Conservation (phyloP, 108 stramenopile species). For the Skeletonema menzelii region DNA sequence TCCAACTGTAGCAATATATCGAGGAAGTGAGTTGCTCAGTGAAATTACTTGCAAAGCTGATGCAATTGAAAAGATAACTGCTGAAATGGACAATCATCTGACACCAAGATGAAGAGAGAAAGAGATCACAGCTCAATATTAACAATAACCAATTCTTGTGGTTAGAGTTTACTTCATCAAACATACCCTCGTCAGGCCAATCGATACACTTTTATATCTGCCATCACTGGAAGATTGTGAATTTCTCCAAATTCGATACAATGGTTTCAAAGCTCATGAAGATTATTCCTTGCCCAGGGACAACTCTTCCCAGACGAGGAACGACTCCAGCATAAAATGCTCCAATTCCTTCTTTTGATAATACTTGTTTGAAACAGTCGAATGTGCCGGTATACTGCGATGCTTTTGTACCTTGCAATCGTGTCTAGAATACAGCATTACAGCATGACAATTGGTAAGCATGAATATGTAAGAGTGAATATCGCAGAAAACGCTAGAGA, state of each 20-base stretch:
- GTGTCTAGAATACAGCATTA: slow-evolving; percentile 70
- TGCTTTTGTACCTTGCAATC: slow-evolving; percentile 96
- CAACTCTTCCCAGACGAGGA: slow-evolving; percentile 91
- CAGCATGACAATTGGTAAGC: neutral
- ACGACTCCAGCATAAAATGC: slow-evolving; percentile 95
- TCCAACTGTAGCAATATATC: slow-evolving; percentile 58
- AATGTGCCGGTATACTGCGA: slow-evolving; percentile 81
- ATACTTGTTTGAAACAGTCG: slow-evolving; percentile 93
- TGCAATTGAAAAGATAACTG: slow-evolving; percentile 33
- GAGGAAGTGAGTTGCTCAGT: slow-evolving; percentile 17
- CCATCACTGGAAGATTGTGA: slow-evolving; percentile 54
- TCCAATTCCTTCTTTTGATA: slow-evolving; percentile 80
- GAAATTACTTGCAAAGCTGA: slow-evolving; percentile 34
- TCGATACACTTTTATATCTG: neutral
- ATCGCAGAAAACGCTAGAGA: neutral
- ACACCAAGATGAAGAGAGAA: neutral
- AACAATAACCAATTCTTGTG: neutral
- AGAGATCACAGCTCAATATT: no score
- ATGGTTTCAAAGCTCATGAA: slow-evolving; percentile 97
- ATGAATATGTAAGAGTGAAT: neutral
- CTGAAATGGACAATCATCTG: slow-evolving; percentile 13
- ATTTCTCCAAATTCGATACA: slow-evolving; percentile 64
- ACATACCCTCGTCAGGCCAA: neutral
- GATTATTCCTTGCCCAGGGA: slow-evolving; percentile 98
- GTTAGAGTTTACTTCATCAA: neutral